Conservation (phyloP, 2,329 filamentous ascomycete genomes). For the Emmonsiellopsis sp. region DNA sequence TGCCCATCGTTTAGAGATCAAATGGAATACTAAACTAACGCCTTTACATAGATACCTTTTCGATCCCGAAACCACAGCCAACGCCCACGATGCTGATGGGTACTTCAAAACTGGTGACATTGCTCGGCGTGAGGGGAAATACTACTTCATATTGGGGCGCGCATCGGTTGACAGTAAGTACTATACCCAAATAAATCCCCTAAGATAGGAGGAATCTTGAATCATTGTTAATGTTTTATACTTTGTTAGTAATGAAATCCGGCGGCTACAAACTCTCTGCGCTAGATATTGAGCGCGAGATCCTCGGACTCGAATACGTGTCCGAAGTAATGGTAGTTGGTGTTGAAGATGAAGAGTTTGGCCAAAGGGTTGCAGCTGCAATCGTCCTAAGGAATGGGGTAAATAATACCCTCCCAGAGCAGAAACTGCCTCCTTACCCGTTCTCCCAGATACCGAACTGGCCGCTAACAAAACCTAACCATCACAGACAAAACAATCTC, state of each 20-base stretch:
- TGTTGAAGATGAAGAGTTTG: constrained; percentile 40
- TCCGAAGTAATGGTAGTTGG: constrained; percentile 42
- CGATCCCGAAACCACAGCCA: constrained; percentile 20
- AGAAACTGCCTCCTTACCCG: too few relatives aligned
- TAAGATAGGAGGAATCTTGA: not conserved
- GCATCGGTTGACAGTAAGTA: constrained; percentile 32
- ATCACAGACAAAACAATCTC: not conserved
- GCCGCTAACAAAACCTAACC: constrained; percentile 1
- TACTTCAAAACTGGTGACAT: constrained; percentile 35
- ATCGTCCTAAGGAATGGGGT: constrained; percentile 18
- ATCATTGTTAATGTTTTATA: not conserved
- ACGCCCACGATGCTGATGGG: constrained; percentile 21
- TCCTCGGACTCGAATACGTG: constrained; percentile 37
- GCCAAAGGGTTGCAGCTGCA: constrained; percentile 39
- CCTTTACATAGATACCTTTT: constrained; percentile 19
- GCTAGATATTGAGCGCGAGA: constrained; percentile 41
- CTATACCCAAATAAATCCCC: not conserved
- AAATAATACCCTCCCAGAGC: not conserved
- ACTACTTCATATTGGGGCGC: constrained; percentile 40
- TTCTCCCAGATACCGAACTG: not conserved
- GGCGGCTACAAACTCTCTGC: constrained; percentile 44
- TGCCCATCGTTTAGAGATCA: not conserved
- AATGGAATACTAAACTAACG: constrained; percentile 10
- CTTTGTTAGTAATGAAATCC: constrained; percentile 34
- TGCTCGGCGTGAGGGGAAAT: constrained; percentile 15